Conservation (phyloP, 1,284 basidiomycete species). For the Vanrija sp. region DNA sequence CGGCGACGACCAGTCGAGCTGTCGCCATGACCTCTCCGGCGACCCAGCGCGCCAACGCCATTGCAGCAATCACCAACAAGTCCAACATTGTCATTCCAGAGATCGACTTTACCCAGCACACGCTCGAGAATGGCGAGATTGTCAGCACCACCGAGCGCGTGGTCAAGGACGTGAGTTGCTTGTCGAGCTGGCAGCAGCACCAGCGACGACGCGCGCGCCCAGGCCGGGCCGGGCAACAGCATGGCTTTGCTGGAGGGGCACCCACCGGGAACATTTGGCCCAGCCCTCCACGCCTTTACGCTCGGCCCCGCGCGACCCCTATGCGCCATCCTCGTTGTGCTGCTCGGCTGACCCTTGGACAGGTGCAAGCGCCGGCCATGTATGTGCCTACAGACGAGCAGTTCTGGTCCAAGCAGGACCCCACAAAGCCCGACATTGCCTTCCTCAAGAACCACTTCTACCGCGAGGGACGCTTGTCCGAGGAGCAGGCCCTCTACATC, state of each 20-base stretch:
- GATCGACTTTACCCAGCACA: conserved; percentile 84
- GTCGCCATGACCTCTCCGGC: conserved; percentile 36
- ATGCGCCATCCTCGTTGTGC: too few relatives aligned
- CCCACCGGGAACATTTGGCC: too few relatives aligned
- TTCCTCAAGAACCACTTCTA: conserved; percentile 99
- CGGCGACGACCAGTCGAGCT: conserved; percentile 36
- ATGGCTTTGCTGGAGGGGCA: not conserved
- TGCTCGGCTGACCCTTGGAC: conserved; percentile 1
- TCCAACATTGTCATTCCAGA: conserved; percentile 56
- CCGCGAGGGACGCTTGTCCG: conserved; percentile 84
- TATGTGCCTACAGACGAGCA: conserved; percentile 84
- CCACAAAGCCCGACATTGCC: conserved; percentile 86
- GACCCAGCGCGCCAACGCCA: conserved; percentile 45
- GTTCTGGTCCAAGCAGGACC: conserved; percentile 81
- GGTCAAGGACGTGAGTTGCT: conserved; percentile 49
- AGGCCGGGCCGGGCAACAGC: not conserved
- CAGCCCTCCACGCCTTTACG: too few relatives aligned
- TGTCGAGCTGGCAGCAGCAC: not conserved
- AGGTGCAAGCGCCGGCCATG: conserved; percentile 96
- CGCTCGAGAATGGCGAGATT: conserved; percentile 78
- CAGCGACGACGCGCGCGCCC: not conserved
- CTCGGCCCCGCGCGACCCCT: too few relatives aligned
- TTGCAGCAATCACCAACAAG: conserved; percentile 42
- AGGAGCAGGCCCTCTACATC: conserved; percentile 86
- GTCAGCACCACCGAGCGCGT: conserved; percentile 59